Conservation (phyloP, 192 early-diverging fungal species). For the Backusella mclennaniae region DNA sequence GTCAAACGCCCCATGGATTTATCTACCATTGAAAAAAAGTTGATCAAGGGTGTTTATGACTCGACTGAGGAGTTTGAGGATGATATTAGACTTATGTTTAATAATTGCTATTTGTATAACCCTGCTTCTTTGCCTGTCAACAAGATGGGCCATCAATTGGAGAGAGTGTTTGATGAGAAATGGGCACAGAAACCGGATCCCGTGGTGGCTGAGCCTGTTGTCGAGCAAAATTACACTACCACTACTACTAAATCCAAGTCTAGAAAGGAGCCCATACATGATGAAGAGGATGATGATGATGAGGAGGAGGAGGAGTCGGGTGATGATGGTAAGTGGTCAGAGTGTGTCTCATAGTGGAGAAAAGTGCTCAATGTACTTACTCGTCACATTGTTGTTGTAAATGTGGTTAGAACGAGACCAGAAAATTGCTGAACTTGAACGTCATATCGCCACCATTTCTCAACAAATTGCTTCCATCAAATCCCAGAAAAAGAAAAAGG, state of each 20-base stretch:
- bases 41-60: conserved; percentile 60
- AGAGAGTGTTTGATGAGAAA: conserved; percentile 71
- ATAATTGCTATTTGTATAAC: conserved; percentile 83
- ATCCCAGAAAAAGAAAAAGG: conserved; percentile 1
- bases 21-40: conserved; percentile 64
- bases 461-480: conserved; percentile 22
- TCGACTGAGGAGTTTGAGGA: conserved; percentile 61
- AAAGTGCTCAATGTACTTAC: too few relatives aligned
- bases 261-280: not conserved
- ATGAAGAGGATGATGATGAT: conserved; percentile 13
- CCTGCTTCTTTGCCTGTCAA: conserved; percentile 64
- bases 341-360: not conserved
- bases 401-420: not conserved
- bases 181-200: conserved; percentile 46
- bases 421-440: conserved; percentile 20
- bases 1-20: conserved; percentile 87
- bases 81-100: conserved; percentile 74
- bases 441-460: conserved; percentile 13
- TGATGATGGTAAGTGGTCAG: conserved; percentile 8
- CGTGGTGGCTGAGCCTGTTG: not conserved
- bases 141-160: conserved; percentile 65
- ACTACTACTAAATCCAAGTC: conserved; percentile 19
- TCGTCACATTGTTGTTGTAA: not conserved
- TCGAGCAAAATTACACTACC: not conserved
- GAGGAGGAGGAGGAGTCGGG: conserved; percentile 17